Conservation (phyloP, 345 rosid genomes). For the Salix exigua region DNA sequence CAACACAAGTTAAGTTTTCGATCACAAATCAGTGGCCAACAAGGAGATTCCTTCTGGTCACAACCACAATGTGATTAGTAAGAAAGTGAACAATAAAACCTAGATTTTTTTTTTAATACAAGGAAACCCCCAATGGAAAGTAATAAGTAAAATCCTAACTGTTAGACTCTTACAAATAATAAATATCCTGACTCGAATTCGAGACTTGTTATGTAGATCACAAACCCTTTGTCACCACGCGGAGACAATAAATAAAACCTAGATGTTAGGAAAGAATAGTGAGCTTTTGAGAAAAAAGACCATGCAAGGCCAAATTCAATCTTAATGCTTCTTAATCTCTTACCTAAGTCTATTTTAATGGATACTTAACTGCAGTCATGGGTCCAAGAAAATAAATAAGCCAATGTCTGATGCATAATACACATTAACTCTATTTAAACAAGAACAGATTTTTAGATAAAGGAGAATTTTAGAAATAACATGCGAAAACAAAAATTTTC, state of each 20-base stretch:
- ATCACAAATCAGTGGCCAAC: neutral
- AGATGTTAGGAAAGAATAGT: neutral
- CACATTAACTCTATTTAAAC: constrained; percentile 33
- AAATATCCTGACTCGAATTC: no score
- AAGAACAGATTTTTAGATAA: constrained; percentile 19
- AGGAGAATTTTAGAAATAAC: constrained; percentile 21
- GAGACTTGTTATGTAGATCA: no score
- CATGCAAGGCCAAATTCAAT: constrained; percentile 13
- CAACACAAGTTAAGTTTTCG: neutral
- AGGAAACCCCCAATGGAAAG: no score
- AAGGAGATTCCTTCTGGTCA: neutral
- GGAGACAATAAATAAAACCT: neutral
- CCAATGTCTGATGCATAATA: constrained; percentile 30
- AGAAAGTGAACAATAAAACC: neutral
- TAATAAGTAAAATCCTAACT: no score
- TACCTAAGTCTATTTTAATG: constrained; percentile 17
- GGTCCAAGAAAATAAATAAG: constrained; percentile 30
- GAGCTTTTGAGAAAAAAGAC: constrained; percentile 2
- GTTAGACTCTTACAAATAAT: no score
- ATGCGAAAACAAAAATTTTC: constrained; percentile 30
- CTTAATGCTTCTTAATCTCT: constrained; percentile 25
- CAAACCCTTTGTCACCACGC: no score
- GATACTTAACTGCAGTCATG: constrained; percentile 18
- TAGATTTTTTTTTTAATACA: neutral
- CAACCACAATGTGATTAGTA: neutral